phyloP scores from a whole-genome alignment of 1,139 yeast genomes.

The Pichia sp. region DNA sequence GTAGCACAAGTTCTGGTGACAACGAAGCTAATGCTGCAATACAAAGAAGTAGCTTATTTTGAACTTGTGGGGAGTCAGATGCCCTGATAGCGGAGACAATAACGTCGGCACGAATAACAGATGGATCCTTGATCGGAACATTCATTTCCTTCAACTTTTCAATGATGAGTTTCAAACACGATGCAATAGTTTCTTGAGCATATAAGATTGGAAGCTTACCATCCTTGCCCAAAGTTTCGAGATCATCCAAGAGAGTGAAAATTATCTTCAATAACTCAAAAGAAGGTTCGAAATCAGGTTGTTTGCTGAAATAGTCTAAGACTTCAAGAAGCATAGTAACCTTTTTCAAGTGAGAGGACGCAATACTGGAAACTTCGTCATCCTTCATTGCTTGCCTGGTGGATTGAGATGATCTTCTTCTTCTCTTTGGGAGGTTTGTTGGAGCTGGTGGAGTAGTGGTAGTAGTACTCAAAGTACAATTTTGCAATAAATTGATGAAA shows the following conservation, averaged over 20 bases:
- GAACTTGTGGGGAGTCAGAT: slow-evolving; percentile 90
- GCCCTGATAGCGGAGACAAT: slow-evolving; percentile 86
- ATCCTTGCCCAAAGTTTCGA: slow-evolving; percentile 83
- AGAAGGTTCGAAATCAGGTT: slow-evolving; percentile 32
- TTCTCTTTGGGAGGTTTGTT: slow-evolving; percentile 50
- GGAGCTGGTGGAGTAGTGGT: slow-evolving; percentile 19
- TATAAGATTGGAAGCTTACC: slow-evolving; percentile 87
- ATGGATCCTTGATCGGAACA: slow-evolving; percentile 45
- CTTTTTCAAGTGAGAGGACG: slow-evolving; percentile 70
- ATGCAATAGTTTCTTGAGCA: slow-evolving; percentile 85
- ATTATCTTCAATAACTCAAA: slow-evolving; percentile 48
- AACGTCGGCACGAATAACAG: slow-evolving; percentile 76
- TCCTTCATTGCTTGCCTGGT: slow-evolving; percentile 70
- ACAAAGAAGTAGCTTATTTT: slow-evolving; percentile 75
- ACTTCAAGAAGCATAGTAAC: slow-evolving; percentile 76
- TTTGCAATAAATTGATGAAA: slow-evolving; percentile 43
- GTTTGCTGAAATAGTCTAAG: slow-evolving; percentile 45
- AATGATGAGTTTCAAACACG: slow-evolving; percentile 73
- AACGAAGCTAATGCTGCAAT: slow-evolving; percentile 82
- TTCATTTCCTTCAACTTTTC: slow-evolving; percentile 38
- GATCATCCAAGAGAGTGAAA: slow-evolving; percentile 73
- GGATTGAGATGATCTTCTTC: slow-evolving; percentile 74
- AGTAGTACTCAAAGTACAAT: slow-evolving; percentile 33
- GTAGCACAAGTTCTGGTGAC: slow-evolving; percentile 87
- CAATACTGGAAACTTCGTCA: slow-evolving; percentile 58